phyloP scores from a whole-genome alignment of 495 filamentous ascomycete genomes.

The Penicillium arizonense region DNA sequence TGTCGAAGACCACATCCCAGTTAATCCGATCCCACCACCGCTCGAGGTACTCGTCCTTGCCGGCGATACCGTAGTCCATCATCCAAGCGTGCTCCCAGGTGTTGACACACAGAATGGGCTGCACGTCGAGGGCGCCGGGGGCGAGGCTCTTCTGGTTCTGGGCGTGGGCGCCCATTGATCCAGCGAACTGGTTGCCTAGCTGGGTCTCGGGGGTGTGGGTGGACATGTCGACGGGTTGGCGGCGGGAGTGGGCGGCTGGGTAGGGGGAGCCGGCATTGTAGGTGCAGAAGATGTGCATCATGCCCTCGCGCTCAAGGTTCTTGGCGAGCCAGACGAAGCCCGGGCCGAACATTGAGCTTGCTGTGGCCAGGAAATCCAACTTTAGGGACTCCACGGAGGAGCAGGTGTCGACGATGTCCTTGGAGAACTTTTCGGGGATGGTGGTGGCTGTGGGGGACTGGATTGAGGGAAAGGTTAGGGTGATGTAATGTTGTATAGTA shows the following conservation, averaged over 20 bases:
- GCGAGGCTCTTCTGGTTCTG: conserved; percentile 47
- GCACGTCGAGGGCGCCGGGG: conserved; percentile 67
- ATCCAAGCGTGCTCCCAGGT: conserved; percentile 97
- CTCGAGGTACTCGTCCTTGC: conserved; percentile 74
- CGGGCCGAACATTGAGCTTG: conserved; percentile 90
- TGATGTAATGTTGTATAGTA: neutral
- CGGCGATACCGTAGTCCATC: conserved; percentile 75
- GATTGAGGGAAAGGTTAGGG: conserved; percentile 3
- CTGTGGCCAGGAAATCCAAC: conserved; percentile 75
- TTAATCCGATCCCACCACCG: conserved; percentile 85
- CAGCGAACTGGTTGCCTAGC: conserved; percentile 45
- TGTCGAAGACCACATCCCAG: conserved; percentile 69
- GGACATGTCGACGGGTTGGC: conserved; percentile 78
- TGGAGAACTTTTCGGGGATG: conserved; percentile 48
- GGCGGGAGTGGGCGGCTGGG: conserved; percentile 76
- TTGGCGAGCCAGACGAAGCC: conserved; percentile 94
- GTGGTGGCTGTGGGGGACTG: conserved; percentile 49
- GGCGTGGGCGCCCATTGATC: conserved; percentile 49
- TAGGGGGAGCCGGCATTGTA: conserved; percentile 92
- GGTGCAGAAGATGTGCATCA: conserved; percentile 76
- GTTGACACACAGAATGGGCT: conserved; percentile 84
- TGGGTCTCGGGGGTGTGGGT: conserved; percentile 49
- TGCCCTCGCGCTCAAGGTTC: conserved; percentile 43
- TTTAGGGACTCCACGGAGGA: conserved; percentile 78
- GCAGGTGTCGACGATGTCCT: conserved; percentile 62